Percentiles rank a stretch among this genome's conserved stretches.
phyloP scores from a whole-genome alignment of 768 basidiomycete species.

The Tylopilus balloui region DNA sequence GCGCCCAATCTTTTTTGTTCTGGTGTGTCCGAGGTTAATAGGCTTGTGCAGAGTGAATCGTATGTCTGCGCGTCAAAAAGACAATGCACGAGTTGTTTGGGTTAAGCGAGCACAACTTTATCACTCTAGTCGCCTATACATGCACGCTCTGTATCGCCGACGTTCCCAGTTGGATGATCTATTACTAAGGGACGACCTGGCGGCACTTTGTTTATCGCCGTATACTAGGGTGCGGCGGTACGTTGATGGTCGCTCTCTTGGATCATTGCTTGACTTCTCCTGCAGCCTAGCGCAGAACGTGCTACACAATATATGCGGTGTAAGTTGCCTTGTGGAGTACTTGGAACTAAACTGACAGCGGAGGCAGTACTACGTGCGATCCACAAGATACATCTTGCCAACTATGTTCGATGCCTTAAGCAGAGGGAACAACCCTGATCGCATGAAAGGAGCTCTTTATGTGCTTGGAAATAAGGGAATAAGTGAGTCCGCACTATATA shows the following conservation, averaged over 20 bases:
- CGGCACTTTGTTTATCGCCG: conserved; percentile 72
- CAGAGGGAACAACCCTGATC: conserved; percentile 81
- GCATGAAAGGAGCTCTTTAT: conserved; percentile 93
- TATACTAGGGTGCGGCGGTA: conserved; percentile 77
- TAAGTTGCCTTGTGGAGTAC: conserved; percentile 33
- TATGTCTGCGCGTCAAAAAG: conserved; percentile 65
- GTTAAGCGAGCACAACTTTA: conserved; percentile 77
- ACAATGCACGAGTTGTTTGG: conserved; percentile 69
- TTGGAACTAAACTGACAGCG: conserved; percentile 8
- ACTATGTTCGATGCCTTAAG: conserved; percentile 54
- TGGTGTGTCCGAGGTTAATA: not conserved
- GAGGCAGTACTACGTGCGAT: conserved; percentile 62
- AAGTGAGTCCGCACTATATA: conserved; percentile 37
- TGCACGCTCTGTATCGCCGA: conserved; percentile 70
- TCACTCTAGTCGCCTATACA: conserved; percentile 69
- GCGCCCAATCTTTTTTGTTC: conserved; percentile 2
- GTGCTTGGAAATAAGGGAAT: conserved; percentile 69
- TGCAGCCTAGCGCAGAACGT: conserved; percentile 65
- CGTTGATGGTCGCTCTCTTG: conserved; percentile 13
- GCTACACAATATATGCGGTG: conserved; percentile 58
- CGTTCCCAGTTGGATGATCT: conserved; percentile 72
- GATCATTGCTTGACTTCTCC: conserved; percentile 2
- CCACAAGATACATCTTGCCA: conserved; percentile 62
- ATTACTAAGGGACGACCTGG: conserved; percentile 56
- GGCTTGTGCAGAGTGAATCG: conserved; percentile 49